Percentiles rank a stretch among this genome's conserved stretches.
phyloP scores from a whole-genome alignment of 208 protist genomes.

The Leishmania major region DNA sequence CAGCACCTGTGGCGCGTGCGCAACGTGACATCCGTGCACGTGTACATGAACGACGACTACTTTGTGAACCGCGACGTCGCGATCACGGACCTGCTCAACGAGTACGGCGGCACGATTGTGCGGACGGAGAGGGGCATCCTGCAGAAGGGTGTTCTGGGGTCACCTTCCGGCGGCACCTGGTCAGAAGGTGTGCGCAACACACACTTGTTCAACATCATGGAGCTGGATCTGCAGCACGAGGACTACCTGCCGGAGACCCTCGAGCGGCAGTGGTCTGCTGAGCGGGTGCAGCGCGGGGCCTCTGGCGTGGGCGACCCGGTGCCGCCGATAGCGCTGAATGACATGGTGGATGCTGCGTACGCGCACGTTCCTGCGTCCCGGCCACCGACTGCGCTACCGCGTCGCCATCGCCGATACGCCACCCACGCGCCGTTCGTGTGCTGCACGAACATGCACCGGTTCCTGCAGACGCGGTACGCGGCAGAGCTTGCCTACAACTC shows the following conservation, averaged over 20 bases:
- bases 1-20: too few relatives aligned
- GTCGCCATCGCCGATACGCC: too few relatives aligned
- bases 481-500: conserved; percentile 31
- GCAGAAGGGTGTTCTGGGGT: conserved; percentile 85
- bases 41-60: too few relatives aligned
- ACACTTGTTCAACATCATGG: conserved; percentile 42
- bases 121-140: conserved; percentile 31
- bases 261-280: conserved; percentile 74
- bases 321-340: background rate
- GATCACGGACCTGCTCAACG: conserved; percentile 67
- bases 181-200: too few relatives aligned
- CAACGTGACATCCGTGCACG: too few relatives aligned
- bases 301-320: conserved; percentile 29
- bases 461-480: too few relatives aligned
- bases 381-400: background rate
- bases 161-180: conserved; percentile 36
- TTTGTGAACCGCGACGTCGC: too few relatives aligned
- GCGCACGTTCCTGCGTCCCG: too few relatives aligned
- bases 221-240: conserved; percentile 41
- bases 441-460: too few relatives aligned
- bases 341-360: background rate
- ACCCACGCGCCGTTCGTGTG: too few relatives aligned
- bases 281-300: conserved; percentile 59
- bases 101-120: conserved; percentile 62
- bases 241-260: conserved; percentile 16